A percentile compares a stretch with the other conserved stretches of the same genome.
Conservation (phyloP, 2,329 filamentous ascomycete species). For the Phymatotrichopsis omnivora region DNA sequence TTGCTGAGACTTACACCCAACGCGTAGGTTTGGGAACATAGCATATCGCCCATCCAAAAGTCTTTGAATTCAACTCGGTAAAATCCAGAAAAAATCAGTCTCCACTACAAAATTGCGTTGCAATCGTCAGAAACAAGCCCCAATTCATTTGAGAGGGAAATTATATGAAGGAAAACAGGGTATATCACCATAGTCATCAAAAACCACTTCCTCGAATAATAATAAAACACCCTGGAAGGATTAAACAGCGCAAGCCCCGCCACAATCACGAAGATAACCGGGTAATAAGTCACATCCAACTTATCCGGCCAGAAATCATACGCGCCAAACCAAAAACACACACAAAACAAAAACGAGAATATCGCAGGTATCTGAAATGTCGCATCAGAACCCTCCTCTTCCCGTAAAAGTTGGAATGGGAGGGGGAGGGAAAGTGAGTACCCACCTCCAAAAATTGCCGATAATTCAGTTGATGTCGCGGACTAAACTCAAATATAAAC, state of each 20-base stretch:
- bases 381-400: conserved; percentile 26
- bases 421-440: neutral
- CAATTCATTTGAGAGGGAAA: too few relatives aligned
- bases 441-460: conserved; percentile 64
- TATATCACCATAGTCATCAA: conserved; percentile 43
- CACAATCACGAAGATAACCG: conserved; percentile 64
- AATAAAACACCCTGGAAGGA: conserved; percentile 63
- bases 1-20: conserved; percentile 57
- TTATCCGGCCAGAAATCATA: conserved; percentile 33
- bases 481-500: conserved; percentile 95
- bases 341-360: conserved; percentile 64
- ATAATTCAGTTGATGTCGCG: conserved; percentile 78
- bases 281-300: conserved; percentile 67
- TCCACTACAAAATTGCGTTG: conserved; percentile 63
- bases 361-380: conserved; percentile 60
- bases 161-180: conserved; percentile 32
- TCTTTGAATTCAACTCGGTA: conserved; percentile 95
- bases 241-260: conserved; percentile 61
- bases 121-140: neutral
- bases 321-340: conserved; percentile 88
- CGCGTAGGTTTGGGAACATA: conserved; percentile 86
- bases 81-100: conserved; percentile 70
- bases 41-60: conserved; percentile 96
- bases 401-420: neutral
- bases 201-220: conserved; percentile 73